Percentiles rank a stretch among this genome's conserved stretches.
Evolutionary conservation across 768 basidiomycete species (phyloP).

Genomic region (Gymnopilus junonius): DNA sequence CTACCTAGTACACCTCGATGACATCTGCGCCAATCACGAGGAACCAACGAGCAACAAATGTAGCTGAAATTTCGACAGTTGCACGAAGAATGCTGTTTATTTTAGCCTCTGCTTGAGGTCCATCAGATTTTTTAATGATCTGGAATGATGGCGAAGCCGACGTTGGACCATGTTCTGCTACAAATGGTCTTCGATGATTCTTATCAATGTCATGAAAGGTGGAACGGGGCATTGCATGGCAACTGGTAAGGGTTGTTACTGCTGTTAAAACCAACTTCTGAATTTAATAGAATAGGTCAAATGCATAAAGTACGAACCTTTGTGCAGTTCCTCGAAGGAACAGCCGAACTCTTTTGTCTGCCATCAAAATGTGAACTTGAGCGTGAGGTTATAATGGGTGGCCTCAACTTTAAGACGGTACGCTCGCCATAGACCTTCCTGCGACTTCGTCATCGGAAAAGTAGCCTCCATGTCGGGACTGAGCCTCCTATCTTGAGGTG

Average conservation of each 20-base stretch:
- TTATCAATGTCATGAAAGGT: not conserved
- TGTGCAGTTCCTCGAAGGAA: not conserved
- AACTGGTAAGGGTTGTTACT: not conserved
- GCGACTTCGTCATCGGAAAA: not conserved
- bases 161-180: not conserved
- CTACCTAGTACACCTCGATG: not conserved
- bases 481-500: not conserved
- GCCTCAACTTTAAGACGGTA: not conserved
- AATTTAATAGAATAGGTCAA: not conserved
- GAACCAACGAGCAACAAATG: not conserved
- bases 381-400: not conserved
- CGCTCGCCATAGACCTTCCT: not conserved
- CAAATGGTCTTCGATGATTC: not conserved
- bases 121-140: not conserved
- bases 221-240: not conserved
- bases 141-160: not conserved
- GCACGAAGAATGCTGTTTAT: not conserved
- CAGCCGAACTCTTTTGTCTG: not conserved
- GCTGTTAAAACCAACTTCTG: not conserved
- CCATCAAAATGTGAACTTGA: not conserved
- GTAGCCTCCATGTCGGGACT: not conserved
- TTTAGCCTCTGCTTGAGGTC: not conserved
- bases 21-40: not conserved
- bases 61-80: not conserved
- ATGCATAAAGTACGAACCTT: not conserved